Base-by-base conservation (phyloP, 495 filamentous ascomycete species). In the Neurospora tetrasperma region DNA sequence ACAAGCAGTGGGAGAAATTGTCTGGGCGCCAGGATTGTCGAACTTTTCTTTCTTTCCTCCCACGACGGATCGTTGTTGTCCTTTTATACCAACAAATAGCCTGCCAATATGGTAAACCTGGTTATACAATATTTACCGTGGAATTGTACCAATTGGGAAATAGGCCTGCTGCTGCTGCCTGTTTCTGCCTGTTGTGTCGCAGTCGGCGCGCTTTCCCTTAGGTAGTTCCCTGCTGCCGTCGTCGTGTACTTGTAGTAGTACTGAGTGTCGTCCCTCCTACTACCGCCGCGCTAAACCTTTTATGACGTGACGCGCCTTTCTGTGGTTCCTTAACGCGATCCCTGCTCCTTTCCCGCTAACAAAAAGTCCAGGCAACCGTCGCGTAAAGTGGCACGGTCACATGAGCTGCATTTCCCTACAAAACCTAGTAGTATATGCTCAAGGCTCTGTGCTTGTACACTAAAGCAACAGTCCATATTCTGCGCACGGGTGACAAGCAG, bases 311-410 rank as follows among this genome's bases (percentile, higher is more conserved):
- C 2, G 4, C 12, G 42, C 16, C 12, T 68, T 11, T 38, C 27
- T 31, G 27, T 12, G 41, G 38, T 73, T 70, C n/a, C 14, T 69
- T 48, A 14, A 54, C 72, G 44, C 71, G 73, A 78, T 74, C 73
- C 75, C 66, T 78, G 46, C 10, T 54, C 27, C 46, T 5, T 54
- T 46, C 40, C 40, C 40, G 40, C 43, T n/a, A 44, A n/a, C 44
- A 48, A 59, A 59, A 59, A 59, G 48, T 27, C 27, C 14, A 66
- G 12, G 71, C 18, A 39, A 71, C 35, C 43, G 54, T 75, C 75
- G 75, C 77, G 77, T 75, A 77, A 77, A 77, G 73, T 75, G 74
- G 69, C 69, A 70, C 72, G 43, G 75, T 75, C 75, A 77, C 74
- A 73, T 69, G 73, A 69, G 41, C 68, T 10, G 2, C 8, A 16